phyloP scores from a whole-genome alignment of 805 yeast genomes.

The Lachancea lanzarotensis region DNA sequence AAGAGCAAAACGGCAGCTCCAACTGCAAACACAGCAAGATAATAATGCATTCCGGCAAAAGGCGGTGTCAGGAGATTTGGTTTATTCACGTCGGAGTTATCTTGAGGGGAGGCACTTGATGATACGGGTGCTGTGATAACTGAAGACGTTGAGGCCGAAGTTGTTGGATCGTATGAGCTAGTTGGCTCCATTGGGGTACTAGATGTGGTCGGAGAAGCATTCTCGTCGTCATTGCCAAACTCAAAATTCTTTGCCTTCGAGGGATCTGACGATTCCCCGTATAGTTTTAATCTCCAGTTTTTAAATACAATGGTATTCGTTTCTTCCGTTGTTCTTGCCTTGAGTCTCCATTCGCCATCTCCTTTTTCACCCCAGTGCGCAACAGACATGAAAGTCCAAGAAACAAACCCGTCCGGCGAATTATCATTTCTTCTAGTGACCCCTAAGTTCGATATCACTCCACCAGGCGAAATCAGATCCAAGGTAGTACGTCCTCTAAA shows the following conservation, averaged over 20 bases:
- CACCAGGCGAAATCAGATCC: constrained; percentile 65
- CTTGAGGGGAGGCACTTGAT: constrained; percentile 3
- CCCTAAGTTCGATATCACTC: constrained; percentile 69
- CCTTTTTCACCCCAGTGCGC: constrained; percentile 99
- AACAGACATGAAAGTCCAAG: constrained; percentile 96
- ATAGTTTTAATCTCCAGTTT: constrained; percentile 72
- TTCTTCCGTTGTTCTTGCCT: constrained; percentile 44
- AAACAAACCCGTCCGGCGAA: constrained; percentile 50
- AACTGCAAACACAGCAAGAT: constrained; percentile 49
- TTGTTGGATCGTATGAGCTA: not conserved
- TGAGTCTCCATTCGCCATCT: constrained; percentile 74
- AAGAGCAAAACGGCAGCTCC: constrained; percentile 47
- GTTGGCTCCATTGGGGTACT: not conserved
- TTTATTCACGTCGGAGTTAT: constrained; percentile 16
- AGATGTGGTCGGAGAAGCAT: constrained; percentile 12
- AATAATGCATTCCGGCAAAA: constrained; percentile 53
- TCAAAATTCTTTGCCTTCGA: constrained; percentile 53
- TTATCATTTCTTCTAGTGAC: constrained; percentile 55
- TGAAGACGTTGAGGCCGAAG: not conserved
- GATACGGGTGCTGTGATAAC: constrained; percentile 7
- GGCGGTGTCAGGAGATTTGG: constrained; percentile 34
- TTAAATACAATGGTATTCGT: constrained; percentile 39
- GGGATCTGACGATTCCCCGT: constrained; percentile 72
- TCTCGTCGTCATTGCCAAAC: constrained; percentile 34
- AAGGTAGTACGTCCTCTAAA: constrained; percentile 66